Base-by-base conservation (phyloP, 345 rosid genomes). In the Pseudoturritis turrita region DNA sequence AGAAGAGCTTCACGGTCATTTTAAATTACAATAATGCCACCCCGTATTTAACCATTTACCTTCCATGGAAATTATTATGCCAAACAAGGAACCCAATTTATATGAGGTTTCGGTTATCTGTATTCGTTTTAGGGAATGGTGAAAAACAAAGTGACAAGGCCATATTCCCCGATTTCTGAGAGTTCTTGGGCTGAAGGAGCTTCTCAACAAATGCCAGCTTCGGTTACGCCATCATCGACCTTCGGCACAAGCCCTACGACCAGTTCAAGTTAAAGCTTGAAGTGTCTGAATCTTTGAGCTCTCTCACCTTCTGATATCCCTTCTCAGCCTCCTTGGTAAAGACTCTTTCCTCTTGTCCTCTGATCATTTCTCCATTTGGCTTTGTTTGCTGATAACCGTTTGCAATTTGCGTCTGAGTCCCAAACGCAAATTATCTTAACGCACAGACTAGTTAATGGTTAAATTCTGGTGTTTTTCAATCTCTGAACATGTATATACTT, bases 131-230 rank as follows among this genome's bases (percentile, higher is more conserved):
- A 94, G 99, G 97, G 85, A 63, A 51, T 83, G 81, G 81, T 63
- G 79, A 89, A 86, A 81, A 81, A 84, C 80, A 87, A 82, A 79
- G 96, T 87, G 65, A 82, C 81, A 57, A 88, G 87, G 75, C 99
- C 99, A 45, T 95, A 95, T 82, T 79, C 96, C 6, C 93, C 98
- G 3, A 57, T 68, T 7, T 50, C 74, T 14, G 97, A 90, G 80
- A 82, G 71, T 46, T 74, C 67, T 15, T 67, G 87, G 61, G 86
- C 75, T 68, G 93, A 83, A 74, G 86, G 85, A 72, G 65, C 56
- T 71, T 80, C 90, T 44, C 95, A 82, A 40, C 88, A 82, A 70
- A 73, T 82, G 58, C 85, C 88, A 56, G 26, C 85, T 33, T 77
- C 77, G 17, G 79, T 84, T 61, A 75, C 85, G 37, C 37, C 74